These are phyloP conservation scores for Penicillium paradoxum DNA, from an alignment of 495 filamentous ascomycete genomes.

Conservation along the genomic window DNA sequence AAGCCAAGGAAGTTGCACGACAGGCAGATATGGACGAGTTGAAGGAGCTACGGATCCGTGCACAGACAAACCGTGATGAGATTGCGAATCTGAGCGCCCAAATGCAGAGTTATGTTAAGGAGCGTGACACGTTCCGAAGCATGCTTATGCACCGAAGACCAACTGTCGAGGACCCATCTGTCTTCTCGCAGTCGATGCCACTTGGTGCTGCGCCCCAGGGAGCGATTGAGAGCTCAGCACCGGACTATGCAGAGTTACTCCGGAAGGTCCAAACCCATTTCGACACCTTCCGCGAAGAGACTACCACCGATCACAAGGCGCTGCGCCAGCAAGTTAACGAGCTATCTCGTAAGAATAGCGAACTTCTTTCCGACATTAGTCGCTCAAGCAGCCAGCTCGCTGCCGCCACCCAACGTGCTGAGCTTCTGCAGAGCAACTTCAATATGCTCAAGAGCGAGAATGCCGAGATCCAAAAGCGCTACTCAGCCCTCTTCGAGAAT, in stretches of 20 bases:
- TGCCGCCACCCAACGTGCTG: slow-evolving; percentile 73
- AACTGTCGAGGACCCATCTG: slow-evolving; percentile 53
- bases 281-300: slow-evolving; percentile 83
- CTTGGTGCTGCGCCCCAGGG: slow-evolving; percentile 40
- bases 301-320: slow-evolving; percentile 67
- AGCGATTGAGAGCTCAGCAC: slow-evolving; percentile 42
- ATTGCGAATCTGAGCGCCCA: slow-evolving; percentile 70
- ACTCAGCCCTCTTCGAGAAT: slow-evolving; percentile 66
- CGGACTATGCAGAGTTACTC: slow-evolving; percentile 64
- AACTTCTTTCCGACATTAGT: slow-evolving; percentile 73
- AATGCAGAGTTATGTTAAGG: slow-evolving; percentile 86
- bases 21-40: slow-evolving; percentile 70
- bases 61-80: slow-evolving; percentile 63
- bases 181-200: slow-evolving; percentile 60
- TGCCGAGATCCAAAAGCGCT: slow-evolving; percentile 73
- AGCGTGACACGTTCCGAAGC: slow-evolving; percentile 94
- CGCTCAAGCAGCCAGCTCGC: slow-evolving; percentile 75
- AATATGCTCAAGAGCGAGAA: slow-evolving; percentile 78
- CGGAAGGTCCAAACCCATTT: slow-evolving; percentile 86
- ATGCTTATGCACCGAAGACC: slow-evolving; percentile 78
- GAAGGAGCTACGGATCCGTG: slow-evolving; percentile 59
- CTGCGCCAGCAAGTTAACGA: slow-evolving; percentile 83
- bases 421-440: slow-evolving; percentile 88
- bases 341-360: slow-evolving; percentile 72
- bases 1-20: slow-evolving; percentile 60